Evolutionary conservation across 805 yeast genomes (phyloP), one percentile per base, ranked within the genome.

Genomic region (Candida silvicultrix): DNA sequence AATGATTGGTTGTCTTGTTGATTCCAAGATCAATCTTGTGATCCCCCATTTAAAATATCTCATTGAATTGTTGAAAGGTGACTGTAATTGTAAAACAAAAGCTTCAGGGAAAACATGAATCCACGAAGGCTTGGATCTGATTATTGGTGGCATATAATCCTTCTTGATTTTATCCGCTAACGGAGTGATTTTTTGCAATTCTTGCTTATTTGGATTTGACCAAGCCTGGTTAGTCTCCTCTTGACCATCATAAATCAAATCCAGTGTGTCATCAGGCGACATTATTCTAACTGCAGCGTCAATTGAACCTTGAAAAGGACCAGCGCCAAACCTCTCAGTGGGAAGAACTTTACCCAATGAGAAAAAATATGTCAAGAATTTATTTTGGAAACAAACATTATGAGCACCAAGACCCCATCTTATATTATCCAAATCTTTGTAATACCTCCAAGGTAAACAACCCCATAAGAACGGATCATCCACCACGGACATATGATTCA

Each of bases 361-460:
- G 69, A 92, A 92, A 60, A 89, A 90, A 19, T 59, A 71, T 9
- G 80, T 64, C 2, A 75, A 61, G 3, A 71, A 55, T 22, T 64
- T 65, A 49, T 69, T 77, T 21, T 80, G 75, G 65, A 94, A 92
- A 61, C 98, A 92, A 36, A 92, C 78, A 62, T 94, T 90, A 43
- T 83, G 79, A 11, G 99, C 99, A 0, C 95, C 99, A 45, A 94
- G 71, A 5, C 97, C 90, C 98, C 98, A 92, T 57, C 99, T 74
- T 45, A 89, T 78, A 44, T 78, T 75, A 50, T 81, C 85, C 16
- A 85, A 67, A 46, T 80, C 77, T 14, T 69, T 64, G 54, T 78
- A 85, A 54, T 77, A 78, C 35, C 79, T 71, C 77, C 82, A 74
- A 0, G 97, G 96, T 47, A 90, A 70, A 32, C 85, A 77, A 0